Evolutionary conservation across 2,329 filamentous ascomycete genomes (phyloP).

Genomic region (Fusarium protoensiforme): DNA sequence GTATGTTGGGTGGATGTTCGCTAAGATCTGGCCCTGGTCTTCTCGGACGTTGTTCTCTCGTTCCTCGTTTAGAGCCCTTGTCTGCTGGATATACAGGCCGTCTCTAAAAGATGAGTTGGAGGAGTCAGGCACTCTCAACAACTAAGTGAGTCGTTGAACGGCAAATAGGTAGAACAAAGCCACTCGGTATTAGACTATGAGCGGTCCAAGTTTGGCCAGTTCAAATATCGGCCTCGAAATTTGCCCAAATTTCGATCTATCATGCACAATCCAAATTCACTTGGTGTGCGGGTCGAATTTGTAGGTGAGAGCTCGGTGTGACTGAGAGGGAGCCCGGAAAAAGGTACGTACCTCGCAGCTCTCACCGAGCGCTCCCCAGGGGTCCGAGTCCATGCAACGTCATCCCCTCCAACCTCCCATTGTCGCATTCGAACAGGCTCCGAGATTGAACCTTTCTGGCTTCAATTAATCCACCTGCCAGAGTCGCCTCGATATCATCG

Average conservation of each 20-base stretch:
- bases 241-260: constrained; percentile 2
- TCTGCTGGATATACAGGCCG: background rate
- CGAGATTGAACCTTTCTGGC: constrained; percentile 18
- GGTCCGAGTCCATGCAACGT: constrained; percentile 41
- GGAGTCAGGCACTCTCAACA: background rate
- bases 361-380: constrained; percentile 25
- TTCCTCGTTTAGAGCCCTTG: background rate
- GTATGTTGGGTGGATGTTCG: background rate
- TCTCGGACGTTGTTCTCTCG: background rate
- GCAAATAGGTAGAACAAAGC: background rate
- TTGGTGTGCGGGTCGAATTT: constrained; percentile 43
- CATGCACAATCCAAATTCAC: constrained; percentile 31
- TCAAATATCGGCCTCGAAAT: background rate
- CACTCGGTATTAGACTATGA: background rate
- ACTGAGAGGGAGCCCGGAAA: background rate
- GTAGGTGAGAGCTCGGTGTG: constrained; percentile 40
- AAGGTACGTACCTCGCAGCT: constrained; percentile 29
- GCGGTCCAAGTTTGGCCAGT: background rate
- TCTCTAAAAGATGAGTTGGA: background rate
- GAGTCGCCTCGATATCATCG: background rate
- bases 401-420: constrained; percentile 40
- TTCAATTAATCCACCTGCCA: background rate
- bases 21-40: background rate
- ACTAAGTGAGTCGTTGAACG: background rate
- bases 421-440: constrained; percentile 35